Conservation (phyloP, 23 red algal genomes). For the Gracilaria vermiculophylla region DNA sequence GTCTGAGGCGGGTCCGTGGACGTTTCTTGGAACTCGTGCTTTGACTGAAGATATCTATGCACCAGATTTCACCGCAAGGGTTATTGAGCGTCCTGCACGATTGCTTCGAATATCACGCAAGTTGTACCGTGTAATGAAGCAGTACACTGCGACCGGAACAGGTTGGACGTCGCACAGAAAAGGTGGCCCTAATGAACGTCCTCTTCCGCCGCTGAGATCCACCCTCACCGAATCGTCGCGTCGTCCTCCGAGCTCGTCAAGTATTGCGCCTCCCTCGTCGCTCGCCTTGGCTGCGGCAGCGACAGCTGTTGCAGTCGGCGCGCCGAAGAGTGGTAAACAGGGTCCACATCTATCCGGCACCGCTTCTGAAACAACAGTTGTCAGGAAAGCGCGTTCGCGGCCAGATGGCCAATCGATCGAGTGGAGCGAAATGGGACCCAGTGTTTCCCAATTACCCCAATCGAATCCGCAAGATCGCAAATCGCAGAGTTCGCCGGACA, state of each 20-base stretch:
- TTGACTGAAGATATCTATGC: slow-evolving; percentile 87
- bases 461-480: neutral
- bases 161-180: neutral
- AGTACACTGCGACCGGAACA: neutral
- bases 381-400: slow-evolving; percentile 31
- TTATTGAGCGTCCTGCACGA: slow-evolving; percentile 77
- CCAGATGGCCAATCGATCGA: slow-evolving; percentile 29
- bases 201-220: neutral
- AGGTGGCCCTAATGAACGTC: neutral
- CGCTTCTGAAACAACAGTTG: slow-evolving; percentile 32
- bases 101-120: slow-evolving; percentile 75
- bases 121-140: slow-evolving; percentile 69
- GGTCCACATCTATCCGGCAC: slow-evolving; percentile 9
- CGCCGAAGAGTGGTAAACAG: neutral
- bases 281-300: slow-evolving; percentile 57
- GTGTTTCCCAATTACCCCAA: neutral
- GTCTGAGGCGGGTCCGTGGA: slow-evolving; percentile 89
- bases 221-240: neutral
- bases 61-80: slow-evolving; percentile 89
- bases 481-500: neutral
- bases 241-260: neutral
- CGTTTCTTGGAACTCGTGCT: slow-evolving; percentile 73
- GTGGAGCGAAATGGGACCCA: slow-evolving; percentile 44
- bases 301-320: slow-evolving; percentile 54
- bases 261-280: slow-evolving; percentile 10